Percentiles rank a stretch among this genome's conserved stretches.
phyloP scores from a whole-genome alignment of 805 yeast genomes.

The Cyberlindnera bimundalis region DNA sequence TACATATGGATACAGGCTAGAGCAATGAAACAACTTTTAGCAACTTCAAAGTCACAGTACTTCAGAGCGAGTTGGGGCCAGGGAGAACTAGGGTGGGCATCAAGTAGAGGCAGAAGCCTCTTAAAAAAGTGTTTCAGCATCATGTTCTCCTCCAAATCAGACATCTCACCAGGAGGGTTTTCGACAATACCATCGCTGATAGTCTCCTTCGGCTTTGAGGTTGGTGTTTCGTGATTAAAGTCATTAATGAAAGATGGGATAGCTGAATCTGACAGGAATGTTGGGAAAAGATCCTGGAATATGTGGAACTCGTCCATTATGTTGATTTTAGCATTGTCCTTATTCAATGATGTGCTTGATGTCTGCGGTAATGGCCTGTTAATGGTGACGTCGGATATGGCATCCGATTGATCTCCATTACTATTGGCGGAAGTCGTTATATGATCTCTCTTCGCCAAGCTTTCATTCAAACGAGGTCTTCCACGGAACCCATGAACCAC shows the following conservation, averaged over 20 bases:
- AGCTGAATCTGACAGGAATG: conserved; percentile 17
- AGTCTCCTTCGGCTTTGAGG: not conserved
- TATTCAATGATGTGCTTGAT: not conserved
- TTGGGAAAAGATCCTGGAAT: conserved; percentile 27
- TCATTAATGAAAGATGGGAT: conserved; percentile 19
- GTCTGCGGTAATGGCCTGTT: not conserved
- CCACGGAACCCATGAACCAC: conserved; percentile 41
- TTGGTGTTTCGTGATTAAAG: conserved; percentile 1
- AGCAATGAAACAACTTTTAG: conserved; percentile 55
- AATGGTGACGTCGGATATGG: not conserved
- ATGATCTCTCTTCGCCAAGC: conserved; percentile 27
- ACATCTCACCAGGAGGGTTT: conserved; percentile 13
- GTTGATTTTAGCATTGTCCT: conserved; percentile 9
- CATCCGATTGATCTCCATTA: not conserved
- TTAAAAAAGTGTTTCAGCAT: conserved; percentile 55
- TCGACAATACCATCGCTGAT: not conserved
- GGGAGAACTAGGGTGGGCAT: conserved; percentile 58
- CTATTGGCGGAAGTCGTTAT: not conserved
- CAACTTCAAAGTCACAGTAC: conserved; percentile 55
- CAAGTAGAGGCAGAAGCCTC: conserved; percentile 48
- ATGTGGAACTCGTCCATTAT: conserved; percentile 25
- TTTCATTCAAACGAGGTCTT: conserved; percentile 37
- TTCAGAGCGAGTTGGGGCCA: conserved; percentile 58
- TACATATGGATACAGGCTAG: conserved; percentile 56
- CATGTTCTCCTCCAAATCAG: conserved; percentile 49